Evolutionary conservation across 441 rosid genomes (phyloP), one percentile per base, ranked within the genome.

Genomic region (Sinapis alba): DNA sequence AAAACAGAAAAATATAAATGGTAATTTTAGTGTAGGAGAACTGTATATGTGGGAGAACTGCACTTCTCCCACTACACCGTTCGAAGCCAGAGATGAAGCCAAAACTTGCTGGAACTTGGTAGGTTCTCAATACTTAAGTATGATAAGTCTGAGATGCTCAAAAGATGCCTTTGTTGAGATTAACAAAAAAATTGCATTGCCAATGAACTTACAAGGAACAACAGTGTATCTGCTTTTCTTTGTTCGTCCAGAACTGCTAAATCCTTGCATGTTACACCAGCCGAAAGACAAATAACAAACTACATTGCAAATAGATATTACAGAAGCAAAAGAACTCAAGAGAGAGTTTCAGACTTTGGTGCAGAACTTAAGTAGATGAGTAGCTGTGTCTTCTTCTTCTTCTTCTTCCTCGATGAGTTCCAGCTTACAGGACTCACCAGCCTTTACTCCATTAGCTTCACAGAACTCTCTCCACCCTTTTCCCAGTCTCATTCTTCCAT

Each of bases 401-500:
- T 68, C 56, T 32, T 69, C 56, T 3, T 70, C 51, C 11, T 47
- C 24, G 50, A 75, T 53, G 36, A 68, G 59, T 62, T 68, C 69
- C 27, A 75, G 8, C 74, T 13, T 20, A 11, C 62, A 68, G n/a
- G 74, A 62, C 3, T 62, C 69, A 27, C 59, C 69, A 3, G 1
- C 32, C 7, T 36, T 75, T 47, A 75, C 65, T 26, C 28, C 75
- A 54, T 41, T 53, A 62, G 3, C 65, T n/a, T 69, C 38, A 62
- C 79, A 75, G 16, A 75, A 75, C 34, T 68, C 58, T 75, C 7
- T 62, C 79, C 79, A 68, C 34, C 11, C 79, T 50, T 61, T 75
- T 51, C 78, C 73, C 16, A 75, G 0, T 50, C 73, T 67, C 68
- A 23, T 16, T 34, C 3, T 50, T 60, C 73, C 78, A 23, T 2